phyloP scores from a whole-genome alignment of 371 early-diverging fungal genomes.

The Apophysomyces variabilis region DNA sequence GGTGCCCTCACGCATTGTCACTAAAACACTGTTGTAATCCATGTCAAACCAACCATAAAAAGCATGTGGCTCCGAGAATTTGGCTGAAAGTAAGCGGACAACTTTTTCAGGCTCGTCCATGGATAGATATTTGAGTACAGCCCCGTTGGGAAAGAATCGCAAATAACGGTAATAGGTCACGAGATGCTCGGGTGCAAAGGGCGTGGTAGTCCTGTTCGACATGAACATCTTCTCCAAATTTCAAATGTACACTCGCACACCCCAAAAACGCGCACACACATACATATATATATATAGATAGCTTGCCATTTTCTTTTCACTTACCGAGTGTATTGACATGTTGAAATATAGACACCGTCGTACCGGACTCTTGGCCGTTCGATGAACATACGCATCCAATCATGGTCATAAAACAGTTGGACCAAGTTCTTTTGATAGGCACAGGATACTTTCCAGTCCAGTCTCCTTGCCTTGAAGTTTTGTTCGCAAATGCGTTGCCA shows the following conservation, averaged over 20 bases:
- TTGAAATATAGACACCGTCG: constrained; percentile 67
- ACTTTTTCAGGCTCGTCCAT: constrained; percentile 50
- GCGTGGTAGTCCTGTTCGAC: constrained; percentile 41
- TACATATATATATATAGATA: background rate
- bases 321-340: constrained; percentile 52
- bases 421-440: constrained; percentile 17
- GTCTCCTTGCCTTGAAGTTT: constrained; percentile 27
- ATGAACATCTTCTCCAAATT: constrained; percentile 32
- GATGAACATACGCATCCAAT: constrained; percentile 46
- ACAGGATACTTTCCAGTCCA: constrained; percentile 21
- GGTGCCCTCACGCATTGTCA: constrained; percentile 28
- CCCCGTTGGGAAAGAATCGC: constrained; percentile 59
- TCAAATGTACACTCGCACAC: too few species aligned
- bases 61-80: constrained; percentile 33
- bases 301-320: background rate
- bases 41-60: constrained; percentile 42
- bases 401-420: constrained; percentile 17
- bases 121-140: constrained; percentile 40
- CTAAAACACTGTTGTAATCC: constrained; percentile 12
- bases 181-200: constrained; percentile 47
- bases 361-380: constrained; percentile 59
- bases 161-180: constrained; percentile 69
- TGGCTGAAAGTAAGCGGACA: constrained; percentile 28
- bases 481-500: constrained; percentile 57
- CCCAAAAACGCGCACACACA: too few species aligned